Conservation (phyloP, 2,329 filamentous ascomycete species). For the Calonectria fujianensis region DNA sequence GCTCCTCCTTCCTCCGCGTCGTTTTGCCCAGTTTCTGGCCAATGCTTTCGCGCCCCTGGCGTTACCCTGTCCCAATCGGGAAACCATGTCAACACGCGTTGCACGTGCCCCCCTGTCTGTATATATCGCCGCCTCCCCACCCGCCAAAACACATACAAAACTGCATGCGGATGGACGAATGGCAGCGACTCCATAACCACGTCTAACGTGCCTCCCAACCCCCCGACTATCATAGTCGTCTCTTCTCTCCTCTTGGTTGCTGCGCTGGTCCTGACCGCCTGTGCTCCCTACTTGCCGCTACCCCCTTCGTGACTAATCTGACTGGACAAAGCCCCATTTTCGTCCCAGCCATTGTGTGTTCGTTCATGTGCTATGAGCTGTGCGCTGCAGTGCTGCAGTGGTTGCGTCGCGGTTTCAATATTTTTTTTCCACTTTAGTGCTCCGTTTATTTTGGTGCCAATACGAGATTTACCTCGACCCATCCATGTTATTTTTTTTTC, state of each 20-base stretch:
- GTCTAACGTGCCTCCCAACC: constrained; percentile 40
- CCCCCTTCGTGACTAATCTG: constrained; percentile 26
- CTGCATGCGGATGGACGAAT: constrained; percentile 40
- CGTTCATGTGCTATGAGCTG: constrained; percentile 30
- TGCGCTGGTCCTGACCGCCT: constrained; percentile 38
- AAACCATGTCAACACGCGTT: constrained; percentile 62
- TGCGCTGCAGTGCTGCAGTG: constrained; percentile 34
- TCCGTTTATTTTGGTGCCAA: constrained; percentile 46
- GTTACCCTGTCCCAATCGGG: constrained; percentile 56
- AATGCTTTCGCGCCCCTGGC: constrained; percentile 58
- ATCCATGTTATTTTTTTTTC: constrained; percentile 45
- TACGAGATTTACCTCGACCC: constrained; percentile 47
- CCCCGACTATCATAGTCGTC: constrained; percentile 36
- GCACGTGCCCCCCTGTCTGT: constrained; percentile 52
- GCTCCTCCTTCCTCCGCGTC: constrained; percentile 54
- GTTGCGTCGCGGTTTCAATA: constrained; percentile 43
- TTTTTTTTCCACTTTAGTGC: constrained; percentile 33
- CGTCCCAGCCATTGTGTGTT: constrained; percentile 39
- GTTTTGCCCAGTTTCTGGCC: constrained; percentile 51
- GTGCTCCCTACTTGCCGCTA: constrained; percentile 28
- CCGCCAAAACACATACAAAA: constrained; percentile 43
- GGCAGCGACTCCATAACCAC: constrained; percentile 30
- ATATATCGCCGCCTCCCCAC: constrained; percentile 42
- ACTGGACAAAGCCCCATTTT: constrained; percentile 33
- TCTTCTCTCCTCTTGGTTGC: constrained; percentile 31